A percentile compares a stretch with the other conserved stretches of the same genome.
Conservation (phyloP, 805 yeast genomes). For the Candida nitratophila region DNA sequence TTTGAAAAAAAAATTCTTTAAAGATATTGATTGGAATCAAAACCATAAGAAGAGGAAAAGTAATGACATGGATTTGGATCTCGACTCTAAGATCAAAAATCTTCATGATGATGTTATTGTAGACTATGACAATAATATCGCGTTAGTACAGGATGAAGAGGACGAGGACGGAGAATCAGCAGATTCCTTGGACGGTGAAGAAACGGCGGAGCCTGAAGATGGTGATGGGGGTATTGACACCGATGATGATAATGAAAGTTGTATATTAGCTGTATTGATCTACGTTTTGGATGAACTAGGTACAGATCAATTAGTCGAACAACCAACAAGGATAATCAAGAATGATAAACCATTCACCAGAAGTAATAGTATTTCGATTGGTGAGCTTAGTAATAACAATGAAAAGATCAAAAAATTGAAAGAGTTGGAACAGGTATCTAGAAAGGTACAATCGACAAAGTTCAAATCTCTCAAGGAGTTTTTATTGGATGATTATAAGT, state of each 20-base stretch:
- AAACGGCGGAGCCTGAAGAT: too few relatives aligned
- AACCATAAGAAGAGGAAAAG: background rate
- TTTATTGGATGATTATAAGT: conserved; percentile 16
- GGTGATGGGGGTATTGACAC: conserved; percentile 2
- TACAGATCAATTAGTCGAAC: conserved; percentile 3
- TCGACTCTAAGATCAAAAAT: conserved; percentile 9
- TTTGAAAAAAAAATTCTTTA: conserved; percentile 18
- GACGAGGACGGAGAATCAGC: too few relatives aligned
- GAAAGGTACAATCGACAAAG: conserved; percentile 1
- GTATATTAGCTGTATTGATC: conserved; percentile 21
- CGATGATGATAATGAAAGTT: conserved; percentile 16
- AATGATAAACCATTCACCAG: too few relatives aligned
- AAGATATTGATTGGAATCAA: conserved; percentile 10
- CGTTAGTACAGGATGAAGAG: too few relatives aligned
- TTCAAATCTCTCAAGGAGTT: conserved; percentile 11
- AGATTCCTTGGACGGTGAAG: background rate
- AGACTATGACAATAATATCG: too few relatives aligned
- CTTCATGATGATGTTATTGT: conserved; percentile 5
- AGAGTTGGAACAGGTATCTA: background rate
- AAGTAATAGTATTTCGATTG: conserved; percentile 19
- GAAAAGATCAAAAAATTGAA: conserved; percentile 15
- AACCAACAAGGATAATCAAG: too few relatives aligned
- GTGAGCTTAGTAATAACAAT: conserved; percentile 21
- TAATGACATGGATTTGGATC: background rate
- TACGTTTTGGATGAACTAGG: conserved; percentile 23